These are phyloP conservation scores for Myrica gale DNA, from an alignment of 306 rosid genomes.

Conservation along the genomic window DNA sequence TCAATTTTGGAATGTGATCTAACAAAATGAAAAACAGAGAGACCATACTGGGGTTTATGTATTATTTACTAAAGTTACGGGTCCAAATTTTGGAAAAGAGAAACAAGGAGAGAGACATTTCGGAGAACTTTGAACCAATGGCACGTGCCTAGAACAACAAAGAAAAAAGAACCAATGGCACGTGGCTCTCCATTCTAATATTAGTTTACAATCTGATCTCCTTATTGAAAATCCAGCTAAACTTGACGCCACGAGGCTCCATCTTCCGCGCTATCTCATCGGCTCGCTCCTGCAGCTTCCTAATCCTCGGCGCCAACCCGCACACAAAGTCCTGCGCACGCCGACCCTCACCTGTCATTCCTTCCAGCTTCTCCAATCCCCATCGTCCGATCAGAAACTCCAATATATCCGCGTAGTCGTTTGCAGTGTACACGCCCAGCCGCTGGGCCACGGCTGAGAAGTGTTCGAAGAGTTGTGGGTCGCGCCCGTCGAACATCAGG, in stretches of 20 bases:
- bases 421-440: slow-evolving; percentile 54
- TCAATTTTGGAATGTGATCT: too few relatives aligned
- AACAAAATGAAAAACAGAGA: too few relatives aligned
- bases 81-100: too few relatives aligned
- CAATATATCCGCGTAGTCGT: slow-evolving; percentile 56
- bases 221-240: slow-evolving; percentile 54
- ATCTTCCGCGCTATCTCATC: slow-evolving; percentile 44
- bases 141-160: too few relatives aligned
- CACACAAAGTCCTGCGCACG: slow-evolving; percentile 58
- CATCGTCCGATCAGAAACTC: slow-evolving; percentile 53
- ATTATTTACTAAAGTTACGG: too few relatives aligned
- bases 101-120: too few relatives aligned
- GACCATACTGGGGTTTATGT: too few relatives aligned
- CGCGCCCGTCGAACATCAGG: slow-evolving; percentile 62
- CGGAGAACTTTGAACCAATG: too few relatives aligned
- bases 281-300: slow-evolving; percentile 56
- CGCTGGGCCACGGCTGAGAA: slow-evolving; percentile 56
- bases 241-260: slow-evolving; percentile 39
- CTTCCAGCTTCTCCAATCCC: slow-evolving; percentile 57
- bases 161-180: too few relatives aligned
- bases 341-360: slow-evolving; percentile 37
- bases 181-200: background rate
- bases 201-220: slow-evolving; percentile 8
- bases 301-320: slow-evolving; percentile 48
- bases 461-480: slow-evolving; percentile 53